Evolutionary conservation across 148 eudicot genomes (phyloP).

Genomic region (Gaultheria prostrata): DNA sequence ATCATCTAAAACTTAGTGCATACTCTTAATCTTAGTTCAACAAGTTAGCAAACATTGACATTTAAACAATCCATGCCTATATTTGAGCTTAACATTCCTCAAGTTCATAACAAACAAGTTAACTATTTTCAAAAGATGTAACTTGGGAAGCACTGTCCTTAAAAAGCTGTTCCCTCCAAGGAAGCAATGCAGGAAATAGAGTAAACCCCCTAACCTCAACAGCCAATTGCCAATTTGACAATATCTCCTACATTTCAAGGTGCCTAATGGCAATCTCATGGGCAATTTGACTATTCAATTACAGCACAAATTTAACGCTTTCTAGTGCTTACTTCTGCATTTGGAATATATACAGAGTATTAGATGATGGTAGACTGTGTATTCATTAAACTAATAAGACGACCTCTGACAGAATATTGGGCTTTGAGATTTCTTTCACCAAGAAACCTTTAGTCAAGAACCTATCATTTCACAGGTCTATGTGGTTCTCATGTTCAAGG

Average conservation of each 20-base stretch:
- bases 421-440: background rate
- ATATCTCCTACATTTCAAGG: slow-evolving; percentile 1
- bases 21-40: background rate
- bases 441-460: background rate
- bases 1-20: background rate
- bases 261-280: background rate
- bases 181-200: background rate
- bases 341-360: background rate
- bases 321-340: background rate
- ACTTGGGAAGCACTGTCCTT: background rate
- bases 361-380: background rate
- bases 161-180: background rate
- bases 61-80: background rate
- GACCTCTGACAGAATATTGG: background rate
- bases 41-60: background rate
- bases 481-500: background rate
- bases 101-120: background rate
- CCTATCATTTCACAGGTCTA: background rate
- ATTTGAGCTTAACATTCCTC: background rate
- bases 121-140: background rate
- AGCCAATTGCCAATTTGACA: background rate
- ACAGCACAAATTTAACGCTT: background rate
- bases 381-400: background rate
- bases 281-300: background rate
- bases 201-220: background rate